Evolutionary conservation across 2,329 filamentous ascomycete genomes (phyloP), one percentile per base, ranked within the genome.

Genomic region (Trichoderma aggressivum): DNA sequence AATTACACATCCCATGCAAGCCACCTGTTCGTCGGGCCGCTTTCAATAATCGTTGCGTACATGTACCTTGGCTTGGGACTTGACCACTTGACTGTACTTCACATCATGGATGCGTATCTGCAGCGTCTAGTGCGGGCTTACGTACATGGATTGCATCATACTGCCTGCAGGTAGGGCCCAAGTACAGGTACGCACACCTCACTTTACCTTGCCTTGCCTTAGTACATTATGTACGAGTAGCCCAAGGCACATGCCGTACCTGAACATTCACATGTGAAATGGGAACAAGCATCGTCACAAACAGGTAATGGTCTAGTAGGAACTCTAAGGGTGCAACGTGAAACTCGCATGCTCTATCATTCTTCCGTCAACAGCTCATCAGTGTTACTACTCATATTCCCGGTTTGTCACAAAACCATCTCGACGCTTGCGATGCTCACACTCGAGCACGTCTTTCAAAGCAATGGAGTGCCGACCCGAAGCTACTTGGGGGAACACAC

Each of bases 281-380:
- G 18, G n/a, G n/a, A 58, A 58, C 11, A 30, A 26, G 26, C 63
- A 66, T 63, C 36, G n/a, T 53, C 65, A 61, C 21, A 47, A 28
- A 21, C 12, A 59, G 16, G 16, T 47, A 47, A 11, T n/a, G n/a
- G n/a, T n/a, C n/a, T n/a, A n/a, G n/a, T 21, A 47, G 18, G 18
- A 21, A 21, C 55, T n/a, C 8, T 30, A 50, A n/a, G 5, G 21
- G 21, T 36, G 34, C 30, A 66, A 56, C 47, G 28, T 50, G 50
- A 24, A 70, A 63, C n/a, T 70, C 47, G 61, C 53, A 53, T 66
- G 55, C 30, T n/a, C 43, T 55, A 66, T 65, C 69, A 66, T 50
- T 71, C 55, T 60, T 61, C 61, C 61, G 24, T 63, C 59, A 62
- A 53, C 62, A 28, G 60, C 55, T 30, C 55, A 60, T 64, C 60